Percentiles rank a stretch among this genome's conserved stretches.
Evolutionary conservation across 2,329 filamentous ascomycete genomes (phyloP).

Genomic region (Monascus ruber): DNA sequence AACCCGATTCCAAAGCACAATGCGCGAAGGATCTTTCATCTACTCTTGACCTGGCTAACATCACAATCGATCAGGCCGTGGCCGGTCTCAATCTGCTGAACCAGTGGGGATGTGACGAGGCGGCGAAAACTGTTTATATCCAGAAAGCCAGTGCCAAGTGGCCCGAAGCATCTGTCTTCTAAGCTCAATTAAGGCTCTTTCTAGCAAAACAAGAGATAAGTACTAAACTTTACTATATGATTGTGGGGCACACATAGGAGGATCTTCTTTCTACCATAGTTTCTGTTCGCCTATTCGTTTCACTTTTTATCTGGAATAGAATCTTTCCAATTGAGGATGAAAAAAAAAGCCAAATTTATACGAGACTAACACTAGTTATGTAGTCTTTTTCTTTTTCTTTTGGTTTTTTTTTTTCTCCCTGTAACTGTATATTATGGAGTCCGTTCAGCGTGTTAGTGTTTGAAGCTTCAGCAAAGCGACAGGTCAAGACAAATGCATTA

Average conservation of each 20-base stretch:
- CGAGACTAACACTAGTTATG: too few species aligned
- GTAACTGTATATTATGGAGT: too few species aligned
- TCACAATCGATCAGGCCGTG: constrained; percentile 47
- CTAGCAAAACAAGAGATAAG: too few species aligned
- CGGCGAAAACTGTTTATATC: constrained; percentile 40
- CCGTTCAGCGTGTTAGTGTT: too few species aligned
- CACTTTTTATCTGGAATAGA: not conserved
- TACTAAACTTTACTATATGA: not conserved
- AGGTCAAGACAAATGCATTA: too few species aligned
- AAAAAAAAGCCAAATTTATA: not conserved
- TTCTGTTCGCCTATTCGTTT: too few species aligned
- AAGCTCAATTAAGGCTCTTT: constrained; percentile 10
- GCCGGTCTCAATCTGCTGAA: constrained; percentile 42
- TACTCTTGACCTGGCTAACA: constrained; percentile 41
- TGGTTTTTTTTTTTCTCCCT: too few species aligned
- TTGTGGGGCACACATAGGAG: not conserved
- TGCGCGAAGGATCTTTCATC: constrained; percentile 53
- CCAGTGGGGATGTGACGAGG: constrained; percentile 39
- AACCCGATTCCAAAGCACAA: constrained; percentile 43
- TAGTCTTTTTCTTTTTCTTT: too few species aligned
- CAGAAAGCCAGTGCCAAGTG: constrained; percentile 30
- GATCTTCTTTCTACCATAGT: too few species aligned
- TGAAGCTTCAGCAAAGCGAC: too few species aligned
- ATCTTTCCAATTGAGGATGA: not conserved
- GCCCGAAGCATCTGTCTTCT: constrained; percentile 30